These are phyloP conservation scores for Pythium coloratum DNA, from an alignment of 352 stramenopile species.

Conservation along the genomic window DNA sequence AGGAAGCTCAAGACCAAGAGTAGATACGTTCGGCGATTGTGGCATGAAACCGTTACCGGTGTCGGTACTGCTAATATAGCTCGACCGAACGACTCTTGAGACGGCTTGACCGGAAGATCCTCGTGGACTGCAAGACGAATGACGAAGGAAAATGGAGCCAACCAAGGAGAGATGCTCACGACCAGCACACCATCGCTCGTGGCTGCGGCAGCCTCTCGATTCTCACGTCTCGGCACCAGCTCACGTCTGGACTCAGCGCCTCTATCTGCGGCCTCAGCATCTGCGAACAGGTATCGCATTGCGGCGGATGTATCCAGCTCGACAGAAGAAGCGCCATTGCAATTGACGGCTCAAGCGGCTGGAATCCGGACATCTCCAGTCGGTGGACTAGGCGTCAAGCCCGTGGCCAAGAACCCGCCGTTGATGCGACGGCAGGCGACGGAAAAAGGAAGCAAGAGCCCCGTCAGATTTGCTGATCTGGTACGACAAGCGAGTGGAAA, in stretches of 20 bases:
- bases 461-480: constrained; percentile 15
- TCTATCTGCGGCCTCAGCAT: neutral
- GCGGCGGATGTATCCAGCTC: neutral
- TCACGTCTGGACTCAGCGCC: neutral
- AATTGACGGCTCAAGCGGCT: neutral
- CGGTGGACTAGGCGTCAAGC: neutral
- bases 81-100: neutral
- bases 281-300: neutral
- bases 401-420: neutral
- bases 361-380: neutral
- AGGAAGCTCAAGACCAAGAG: neutral
- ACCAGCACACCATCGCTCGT: constrained; percentile 9
- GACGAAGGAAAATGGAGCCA: constrained; percentile 8
- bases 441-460: constrained; percentile 1
- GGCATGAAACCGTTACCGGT: constrained; percentile 4
- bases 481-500: neutral
- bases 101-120: neutral
- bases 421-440: constrained; percentile 11
- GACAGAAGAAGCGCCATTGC: neutral
- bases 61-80: constrained; percentile 1
- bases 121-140: neutral
- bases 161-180: neutral
- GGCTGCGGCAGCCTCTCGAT: constrained; percentile 13
- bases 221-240: constrained; percentile 1
- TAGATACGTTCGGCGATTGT: neutral